Evolutionary conservation across 768 basidiomycete genomes (phyloP).

Genomic region (Butyriboletus loyo): DNA sequence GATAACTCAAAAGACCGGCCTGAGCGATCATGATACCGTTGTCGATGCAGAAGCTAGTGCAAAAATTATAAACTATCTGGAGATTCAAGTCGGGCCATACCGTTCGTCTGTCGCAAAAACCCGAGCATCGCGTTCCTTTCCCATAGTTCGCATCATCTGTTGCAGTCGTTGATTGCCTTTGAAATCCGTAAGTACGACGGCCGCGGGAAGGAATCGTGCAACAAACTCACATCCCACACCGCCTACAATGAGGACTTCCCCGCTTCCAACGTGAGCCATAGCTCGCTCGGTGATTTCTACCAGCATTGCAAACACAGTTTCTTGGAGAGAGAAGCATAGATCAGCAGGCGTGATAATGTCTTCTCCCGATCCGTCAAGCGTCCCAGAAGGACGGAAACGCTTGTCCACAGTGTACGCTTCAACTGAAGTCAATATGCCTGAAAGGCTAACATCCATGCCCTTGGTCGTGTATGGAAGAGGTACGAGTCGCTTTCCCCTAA

Average conservation of each 20-base stretch:
- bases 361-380: slow-evolving; percentile 36
- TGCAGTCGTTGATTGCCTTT: slow-evolving; percentile 90
- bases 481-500: slow-evolving; percentile 79
- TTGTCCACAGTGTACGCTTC: slow-evolving; percentile 88
- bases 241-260: slow-evolving; percentile 94
- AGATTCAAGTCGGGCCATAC: slow-evolving; percentile 38
- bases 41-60: slow-evolving; percentile 94
- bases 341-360: slow-evolving; percentile 93
- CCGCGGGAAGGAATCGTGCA: not conserved
- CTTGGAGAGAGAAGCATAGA: slow-evolving; percentile 94
- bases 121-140: slow-evolving; percentile 77
- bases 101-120: slow-evolving; percentile 97
- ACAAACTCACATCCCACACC: slow-evolving; percentile 92
- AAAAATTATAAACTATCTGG: not conserved
- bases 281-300: slow-evolving; percentile 99
- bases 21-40: slow-evolving; percentile 99
- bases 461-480: slow-evolving; percentile 93
- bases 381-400: slow-evolving; percentile 60
- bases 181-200: not conserved
- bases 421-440: slow-evolving; percentile 86
- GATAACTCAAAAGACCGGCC: slow-evolving; percentile 85
- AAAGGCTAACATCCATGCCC: slow-evolving; percentile 96
- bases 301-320: slow-evolving; percentile 96
- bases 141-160: slow-evolving; percentile 99
- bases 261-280: slow-evolving; percentile 97